phyloP scores from a whole-genome alignment of 495 filamentous ascomycete genomes.

The Daldinia caldariorum region DNA sequence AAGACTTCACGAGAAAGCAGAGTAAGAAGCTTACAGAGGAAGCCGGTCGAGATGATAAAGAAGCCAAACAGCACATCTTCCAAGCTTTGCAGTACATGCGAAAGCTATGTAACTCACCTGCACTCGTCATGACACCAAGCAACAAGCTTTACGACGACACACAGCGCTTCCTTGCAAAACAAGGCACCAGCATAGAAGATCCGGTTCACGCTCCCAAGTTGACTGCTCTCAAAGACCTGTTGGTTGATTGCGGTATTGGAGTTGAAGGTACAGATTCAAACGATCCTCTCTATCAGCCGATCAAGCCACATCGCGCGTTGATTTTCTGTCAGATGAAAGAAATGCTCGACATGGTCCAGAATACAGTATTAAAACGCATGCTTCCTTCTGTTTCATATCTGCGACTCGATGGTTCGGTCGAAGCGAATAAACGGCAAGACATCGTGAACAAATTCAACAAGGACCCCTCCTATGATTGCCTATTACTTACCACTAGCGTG shows the following conservation, averaged over 20 bases:
- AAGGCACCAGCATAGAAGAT: conserved; percentile 82
- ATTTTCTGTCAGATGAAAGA: conserved; percentile 99
- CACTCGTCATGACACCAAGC: conserved; percentile 90
- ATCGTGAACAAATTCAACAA: conserved; percentile 99
- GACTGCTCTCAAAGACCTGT: conserved; percentile 83
- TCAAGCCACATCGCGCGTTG: conserved; percentile 92
- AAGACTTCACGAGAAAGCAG: conserved; percentile 94
- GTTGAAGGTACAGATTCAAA: conserved; percentile 73
- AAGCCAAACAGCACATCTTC: conserved; percentile 98
- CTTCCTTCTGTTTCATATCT: conserved; percentile 89
- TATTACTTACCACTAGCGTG: conserved; percentile 92
- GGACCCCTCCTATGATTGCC: conserved; percentile 92
- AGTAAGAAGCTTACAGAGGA: conserved; percentile 81
- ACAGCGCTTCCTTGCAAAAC: conserved; percentile 73
- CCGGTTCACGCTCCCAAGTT: conserved; percentile 92
- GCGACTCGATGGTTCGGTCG: conserved; percentile 90
- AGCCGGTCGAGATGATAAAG: conserved; percentile 80
- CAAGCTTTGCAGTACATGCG: conserved; percentile 99
- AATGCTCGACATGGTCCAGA: conserved; percentile 98
- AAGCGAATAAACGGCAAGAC: conserved; percentile 88
- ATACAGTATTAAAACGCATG: conserved; percentile 83
- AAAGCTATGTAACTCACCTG: conserved; percentile 96
- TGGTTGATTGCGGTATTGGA: conserved; percentile 96
- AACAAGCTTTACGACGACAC: conserved; percentile 91
- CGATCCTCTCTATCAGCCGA: conserved; percentile 70